A percentile compares a stretch with the other conserved stretches of the same genome.
Evolutionary conservation across 2,329 filamentous ascomycete genomes (phyloP).

Genomic region (Calycina marina): DNA sequence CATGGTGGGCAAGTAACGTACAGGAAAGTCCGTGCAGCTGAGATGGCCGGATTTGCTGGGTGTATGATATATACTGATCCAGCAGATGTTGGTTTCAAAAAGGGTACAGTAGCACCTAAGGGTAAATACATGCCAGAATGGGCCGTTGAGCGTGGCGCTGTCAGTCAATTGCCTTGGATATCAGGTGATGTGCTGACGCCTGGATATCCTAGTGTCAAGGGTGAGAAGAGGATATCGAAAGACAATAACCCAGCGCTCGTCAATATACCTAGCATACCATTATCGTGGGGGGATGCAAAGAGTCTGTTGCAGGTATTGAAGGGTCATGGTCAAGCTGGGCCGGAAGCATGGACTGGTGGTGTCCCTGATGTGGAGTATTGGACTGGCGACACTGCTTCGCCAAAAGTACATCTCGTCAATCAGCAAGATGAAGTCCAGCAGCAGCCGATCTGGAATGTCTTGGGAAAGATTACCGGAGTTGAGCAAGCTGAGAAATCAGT

Average conservation of each 20-base stretch:
- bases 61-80: conserved; percentile 92
- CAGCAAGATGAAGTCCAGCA: conserved; percentile 70
- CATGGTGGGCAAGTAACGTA: conserved; percentile 62
- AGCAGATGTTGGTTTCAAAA: conserved; percentile 63
- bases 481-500: conserved; percentile 75
- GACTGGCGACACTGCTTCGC: conserved; percentile 63
- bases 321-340: conserved; percentile 56
- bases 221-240: conserved; percentile 49
- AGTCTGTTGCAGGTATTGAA: conserved; percentile 60
- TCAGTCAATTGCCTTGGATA: conserved; percentile 69
- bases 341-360: conserved; percentile 59
- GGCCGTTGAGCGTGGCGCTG: conserved; percentile 68
- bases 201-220: conserved; percentile 61
- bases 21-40: conserved; percentile 80
- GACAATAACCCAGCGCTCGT: conserved; percentile 59
- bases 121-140: conserved; percentile 71
- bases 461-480: conserved; percentile 69
- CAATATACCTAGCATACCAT: conserved; percentile 76
- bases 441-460: conserved; percentile 84
- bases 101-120: conserved; percentile 58
- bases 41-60: conserved; percentile 71
- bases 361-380: conserved; percentile 74
- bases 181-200: conserved; percentile 87
- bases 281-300: conserved; percentile 82
- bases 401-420: conserved; percentile 70